Percentiles rank a stretch among this genome's conserved stretches.
phyloP scores from a whole-genome alignment of 345 rosid species.

The Eucalyptus guilfoylei region DNA sequence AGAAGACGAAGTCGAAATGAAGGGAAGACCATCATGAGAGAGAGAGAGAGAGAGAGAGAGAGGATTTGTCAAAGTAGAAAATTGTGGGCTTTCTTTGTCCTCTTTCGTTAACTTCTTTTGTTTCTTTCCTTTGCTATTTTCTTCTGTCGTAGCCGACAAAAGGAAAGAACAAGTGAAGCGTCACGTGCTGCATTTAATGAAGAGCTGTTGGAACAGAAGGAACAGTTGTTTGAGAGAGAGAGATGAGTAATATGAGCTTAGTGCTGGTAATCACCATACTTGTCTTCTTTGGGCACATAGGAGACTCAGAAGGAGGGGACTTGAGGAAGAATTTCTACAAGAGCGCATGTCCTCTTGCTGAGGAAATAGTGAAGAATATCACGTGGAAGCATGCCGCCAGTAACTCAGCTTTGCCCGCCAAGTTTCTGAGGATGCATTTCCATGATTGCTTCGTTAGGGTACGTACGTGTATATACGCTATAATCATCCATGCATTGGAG shows the following conservation, averaged over 20 bases:
- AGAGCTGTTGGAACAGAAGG: too few species aligned
- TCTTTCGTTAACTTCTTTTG: too few species aligned
- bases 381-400: conserved; percentile 12
- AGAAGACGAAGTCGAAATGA: too few species aligned
- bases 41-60: too few species aligned
- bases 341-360: conserved; percentile 20
- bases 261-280: not conserved
- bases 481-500: not conserved
- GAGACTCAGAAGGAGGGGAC: conserved; percentile 1
- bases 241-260: not conserved
- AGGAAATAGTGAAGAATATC: conserved; percentile 6
- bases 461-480: not conserved
- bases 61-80: too few species aligned
- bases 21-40: too few species aligned
- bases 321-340: conserved; percentile 19
- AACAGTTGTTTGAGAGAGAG: not conserved
- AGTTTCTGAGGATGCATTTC: conserved; percentile 36
- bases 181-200: too few species aligned
- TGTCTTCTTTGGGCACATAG: not conserved
- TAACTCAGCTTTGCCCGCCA: conserved; percentile 19
- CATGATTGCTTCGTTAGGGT: conserved; percentile 49
- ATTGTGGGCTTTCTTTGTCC: too few species aligned
- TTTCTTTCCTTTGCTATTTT: too few species aligned
- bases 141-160: too few species aligned
- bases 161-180: too few species aligned